These are phyloP conservation scores for Debaryomyces hansenii DNA, from an alignment of 805 yeast species.

Conservation along the genomic window DNA sequence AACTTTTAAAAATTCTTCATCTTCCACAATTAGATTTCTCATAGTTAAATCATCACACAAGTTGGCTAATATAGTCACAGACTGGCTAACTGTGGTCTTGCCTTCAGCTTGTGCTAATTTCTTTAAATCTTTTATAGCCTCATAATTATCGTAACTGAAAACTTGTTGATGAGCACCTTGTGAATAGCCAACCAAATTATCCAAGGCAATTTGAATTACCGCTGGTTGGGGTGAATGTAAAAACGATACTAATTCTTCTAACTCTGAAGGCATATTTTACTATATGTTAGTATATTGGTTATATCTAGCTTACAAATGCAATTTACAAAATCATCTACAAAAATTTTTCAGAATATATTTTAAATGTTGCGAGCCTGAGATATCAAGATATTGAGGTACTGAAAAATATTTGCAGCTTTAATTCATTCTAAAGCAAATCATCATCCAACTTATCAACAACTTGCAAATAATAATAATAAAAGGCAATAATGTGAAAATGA, in stretches of 20 bases:
- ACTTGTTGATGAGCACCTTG: conserved; percentile 65
- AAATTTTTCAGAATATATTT: not conserved
- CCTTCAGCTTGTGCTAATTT: conserved; percentile 54
- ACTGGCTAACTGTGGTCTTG: conserved; percentile 56
- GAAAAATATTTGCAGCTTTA: not conserved
- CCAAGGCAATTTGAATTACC: conserved; percentile 80
- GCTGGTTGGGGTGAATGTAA: conserved; percentile 79
- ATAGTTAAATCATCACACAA: conserved; percentile 69
- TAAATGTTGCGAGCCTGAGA: not conserved
- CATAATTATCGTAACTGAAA: conserved; percentile 68
- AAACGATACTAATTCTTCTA: conserved; percentile 67
- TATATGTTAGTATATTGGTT: not conserved
- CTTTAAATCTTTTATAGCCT: conserved; percentile 73
- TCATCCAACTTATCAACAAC: conserved; percentile 20
- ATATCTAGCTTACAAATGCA: not conserved
- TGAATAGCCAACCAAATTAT: conserved; percentile 78
- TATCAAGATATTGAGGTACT: not conserved
- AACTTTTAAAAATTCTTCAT: conserved; percentile 52
- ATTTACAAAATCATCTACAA: not conserved
- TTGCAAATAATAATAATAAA: conserved; percentile 39
- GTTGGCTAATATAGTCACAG: conserved; percentile 80
- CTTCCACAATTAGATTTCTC: conserved; percentile 65
- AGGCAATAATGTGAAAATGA: conserved; percentile 36
- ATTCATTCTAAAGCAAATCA: not conserved
- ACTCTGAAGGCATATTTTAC: conserved; percentile 40